These are phyloP conservation scores for Lactarius sp. DNA, from an alignment of 768 basidiomycete genomes.

Conservation along the genomic window DNA sequence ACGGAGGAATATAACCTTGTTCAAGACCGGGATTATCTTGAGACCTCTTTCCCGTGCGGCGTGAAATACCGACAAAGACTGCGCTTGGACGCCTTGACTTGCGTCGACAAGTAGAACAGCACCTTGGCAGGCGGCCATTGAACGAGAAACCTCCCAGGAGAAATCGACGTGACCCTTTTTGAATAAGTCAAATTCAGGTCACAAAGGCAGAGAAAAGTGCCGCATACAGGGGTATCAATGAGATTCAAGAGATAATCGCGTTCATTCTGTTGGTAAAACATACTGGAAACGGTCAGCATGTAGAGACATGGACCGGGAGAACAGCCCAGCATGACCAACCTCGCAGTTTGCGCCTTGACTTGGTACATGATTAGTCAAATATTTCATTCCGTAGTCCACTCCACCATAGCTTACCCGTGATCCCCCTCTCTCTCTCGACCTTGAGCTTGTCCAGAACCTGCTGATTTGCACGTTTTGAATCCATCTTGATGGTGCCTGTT, in stretches of 20 bases:
- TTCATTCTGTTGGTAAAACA: constrained; percentile 62
- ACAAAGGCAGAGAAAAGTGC: not conserved
- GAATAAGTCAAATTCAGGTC: not conserved
- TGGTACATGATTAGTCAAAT: constrained; percentile 7
- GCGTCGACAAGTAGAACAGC: constrained; percentile 84
- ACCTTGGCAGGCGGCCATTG: constrained; percentile 90
- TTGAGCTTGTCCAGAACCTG: constrained; percentile 93
- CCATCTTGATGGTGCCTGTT: constrained; percentile 79
- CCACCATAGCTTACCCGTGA: constrained; percentile 59
- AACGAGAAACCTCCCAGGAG: constrained; percentile 92
- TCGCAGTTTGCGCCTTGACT: constrained; percentile 97
- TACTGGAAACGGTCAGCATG: constrained; percentile 42
- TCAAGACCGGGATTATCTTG: constrained; percentile 84
- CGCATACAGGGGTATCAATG: constrained; percentile 86
- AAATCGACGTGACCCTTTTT: constrained; percentile 93
- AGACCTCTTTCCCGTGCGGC: constrained; percentile 77
- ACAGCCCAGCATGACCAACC: constrained; percentile 38
- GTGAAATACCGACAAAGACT: constrained; percentile 93
- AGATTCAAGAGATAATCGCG: constrained; percentile 77
- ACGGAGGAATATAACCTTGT: constrained; percentile 56
- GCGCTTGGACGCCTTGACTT: constrained; percentile 97
- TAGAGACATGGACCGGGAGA: constrained; percentile 8
- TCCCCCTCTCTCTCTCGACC: constrained; percentile 94
- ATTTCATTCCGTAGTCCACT: not conserved
- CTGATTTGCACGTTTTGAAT: constrained; percentile 61